Percentiles rank a stretch among this genome's conserved stretches.
Conservation (phyloP, 2,329 filamentous ascomycete species). For the Pestalotiopsis sp. region DNA sequence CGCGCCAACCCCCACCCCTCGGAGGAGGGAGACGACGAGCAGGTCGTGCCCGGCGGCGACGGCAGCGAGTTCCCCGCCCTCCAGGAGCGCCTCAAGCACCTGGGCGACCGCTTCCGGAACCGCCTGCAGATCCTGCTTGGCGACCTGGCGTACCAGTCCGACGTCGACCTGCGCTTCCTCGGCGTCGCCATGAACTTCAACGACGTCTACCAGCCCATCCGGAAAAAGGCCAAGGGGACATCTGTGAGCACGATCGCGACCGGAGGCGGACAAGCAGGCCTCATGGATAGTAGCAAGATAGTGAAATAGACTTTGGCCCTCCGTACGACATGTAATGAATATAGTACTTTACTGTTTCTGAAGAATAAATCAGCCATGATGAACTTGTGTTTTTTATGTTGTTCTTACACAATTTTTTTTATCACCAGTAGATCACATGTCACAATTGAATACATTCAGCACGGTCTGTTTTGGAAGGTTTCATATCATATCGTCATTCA, state of each 20-base stretch:
- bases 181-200: slow-evolving; percentile 99
- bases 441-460: background rate
- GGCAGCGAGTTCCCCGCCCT: slow-evolving; percentile 71
- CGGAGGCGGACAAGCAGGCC: background rate
- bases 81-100: slow-evolving; percentile 69
- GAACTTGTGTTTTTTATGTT: background rate
- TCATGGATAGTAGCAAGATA: background rate
- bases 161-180: slow-evolving; percentile 93
- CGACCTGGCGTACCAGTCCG: slow-evolving; percentile 89
- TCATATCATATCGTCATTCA: slow-evolving; percentile 36
- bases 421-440: background rate
- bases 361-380: background rate
- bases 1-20: slow-evolving; percentile 18
- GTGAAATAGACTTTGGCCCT: background rate
- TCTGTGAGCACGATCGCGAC: slow-evolving; percentile 14
- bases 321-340: background rate
- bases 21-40: slow-evolving; percentile 21
- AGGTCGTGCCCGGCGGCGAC: slow-evolving; percentile 58
- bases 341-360: background rate
- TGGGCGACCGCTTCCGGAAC: slow-evolving; percentile 76
- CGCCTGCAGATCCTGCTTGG: slow-evolving; percentile 82
- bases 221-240: slow-evolving; percentile 58
- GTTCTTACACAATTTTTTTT: background rate
- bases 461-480: background rate
- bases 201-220: slow-evolving; percentile 84